These are phyloP conservation scores for Helichrysum umbraculigerum DNA, from an alignment of 129 eudicot species.

Conservation along the genomic window DNA sequence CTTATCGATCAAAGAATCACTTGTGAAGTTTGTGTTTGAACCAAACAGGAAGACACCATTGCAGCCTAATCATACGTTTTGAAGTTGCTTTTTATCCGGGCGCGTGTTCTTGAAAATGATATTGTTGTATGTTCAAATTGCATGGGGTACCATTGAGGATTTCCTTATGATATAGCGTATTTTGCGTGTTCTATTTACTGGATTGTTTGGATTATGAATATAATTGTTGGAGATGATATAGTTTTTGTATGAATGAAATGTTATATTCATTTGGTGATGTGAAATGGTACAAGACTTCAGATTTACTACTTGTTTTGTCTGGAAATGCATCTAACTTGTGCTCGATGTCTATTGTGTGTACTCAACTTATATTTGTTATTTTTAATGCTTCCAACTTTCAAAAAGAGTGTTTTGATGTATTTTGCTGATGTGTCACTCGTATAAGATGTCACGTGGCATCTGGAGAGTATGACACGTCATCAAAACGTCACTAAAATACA, in stretches of 20 bases:
- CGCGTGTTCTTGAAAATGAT: not conserved
- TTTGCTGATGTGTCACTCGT: too few relatives aligned
- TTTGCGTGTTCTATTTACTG: not conserved
- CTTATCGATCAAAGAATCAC: slow-evolving; percentile 63
- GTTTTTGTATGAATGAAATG: not conserved
- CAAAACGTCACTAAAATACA: too few relatives aligned
- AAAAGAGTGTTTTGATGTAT: too few relatives aligned
- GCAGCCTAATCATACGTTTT: slow-evolving; percentile 14
- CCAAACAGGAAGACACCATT: slow-evolving; percentile 57
- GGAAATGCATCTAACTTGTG: too few relatives aligned
- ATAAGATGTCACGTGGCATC: too few relatives aligned
- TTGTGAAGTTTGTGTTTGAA: slow-evolving; percentile 30
- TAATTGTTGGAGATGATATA: slow-evolving; percentile 22
- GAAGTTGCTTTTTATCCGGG: not conserved
- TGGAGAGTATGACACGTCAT: too few relatives aligned
- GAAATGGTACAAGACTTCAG: not conserved
- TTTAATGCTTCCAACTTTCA: too few relatives aligned
- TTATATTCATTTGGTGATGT: not conserved
- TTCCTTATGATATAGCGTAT: slow-evolving; percentile 11
- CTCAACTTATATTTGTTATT: too few relatives aligned
- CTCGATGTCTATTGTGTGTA: too few relatives aligned
- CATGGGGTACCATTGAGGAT: slow-evolving; percentile 6
- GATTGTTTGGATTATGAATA: slow-evolving; percentile 16
- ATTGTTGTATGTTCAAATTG: slow-evolving; percentile 10
- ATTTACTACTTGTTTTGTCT: too few relatives aligned